Evolutionary conservation across 176 grass and related monocot genomes (phyloP), one percentile per base, ranked within the genome.

Genomic region (Tuctoria greenei): DNA sequence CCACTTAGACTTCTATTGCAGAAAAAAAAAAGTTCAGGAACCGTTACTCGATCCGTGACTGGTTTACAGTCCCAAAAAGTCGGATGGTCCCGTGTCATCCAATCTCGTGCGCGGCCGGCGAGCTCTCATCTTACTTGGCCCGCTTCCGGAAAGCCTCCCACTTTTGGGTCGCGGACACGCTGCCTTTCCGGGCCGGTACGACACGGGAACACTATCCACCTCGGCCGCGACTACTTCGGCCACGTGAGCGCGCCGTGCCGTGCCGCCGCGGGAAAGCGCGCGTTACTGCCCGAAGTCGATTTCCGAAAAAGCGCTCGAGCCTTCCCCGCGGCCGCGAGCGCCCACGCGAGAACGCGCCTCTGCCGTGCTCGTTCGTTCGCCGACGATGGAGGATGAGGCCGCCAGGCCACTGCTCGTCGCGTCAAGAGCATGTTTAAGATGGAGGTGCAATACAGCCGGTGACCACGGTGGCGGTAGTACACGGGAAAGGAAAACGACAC

Each of bases 131-230:
- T 46, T 69, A 64, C 55, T 51, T 14, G 28, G 63, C 23, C 54
- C 4, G 34, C 0, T 58, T 45, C 70, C 41, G 64, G 64, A 23
- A 52, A 39, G 0, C 73, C 14, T 64, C 34, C 73, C 73, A 3
- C 54, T 72, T 82, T 50, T 18, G 49, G 67, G 54, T 12, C 43
- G 24, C 13, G 34, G 61, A 43, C 61, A 16, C 67, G 74, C 24
- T 2, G 15, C 79, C 67, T 83, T 88, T 74, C 63, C 45, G 64
- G n/a, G 44, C 69, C 41, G 65, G 41, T 73, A 43, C 0, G 20
- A 45, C 61, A 59, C 35, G 27, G 42, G 18, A 24, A 57, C 72
- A 4, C 6, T n/a, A n/a, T n/a, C n/a, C n/a, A n/a, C n/a, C n/a
- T n/a, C n/a, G n/a, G n/a, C n/a, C n/a, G n/a, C n/a, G n/a, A n/a